Evolutionary conservation across 2,329 filamentous ascomycete genomes (phyloP), one percentile per base, ranked within the genome.

Genomic region (Pseudofabraea citricarpa): DNA sequence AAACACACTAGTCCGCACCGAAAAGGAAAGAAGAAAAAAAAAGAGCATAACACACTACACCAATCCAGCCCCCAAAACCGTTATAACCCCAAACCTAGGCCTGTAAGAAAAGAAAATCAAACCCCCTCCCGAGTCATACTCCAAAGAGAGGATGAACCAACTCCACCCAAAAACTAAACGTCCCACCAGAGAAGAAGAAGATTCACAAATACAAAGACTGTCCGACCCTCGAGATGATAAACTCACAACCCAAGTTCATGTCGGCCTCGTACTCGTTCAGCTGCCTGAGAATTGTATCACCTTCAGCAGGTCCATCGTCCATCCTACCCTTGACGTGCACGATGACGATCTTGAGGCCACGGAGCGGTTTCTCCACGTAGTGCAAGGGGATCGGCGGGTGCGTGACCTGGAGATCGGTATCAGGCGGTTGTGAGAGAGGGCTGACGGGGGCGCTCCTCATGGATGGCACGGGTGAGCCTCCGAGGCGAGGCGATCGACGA

Each of bases 241-340:
- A 96, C 52, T 86, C 79, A 61, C 88, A 94, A 0, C 90, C 91
- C 37, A 95, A 64, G 36, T 75, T 40, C 12, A 45, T 48, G 19
- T 51, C 33, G 18, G 53, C 45, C 47, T 90, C 87, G 46, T 87
- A 73, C 20, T 79, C 78, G 15, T 67, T 60, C 39, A 97, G 64
- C 61, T 96, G 80, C 47, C 70, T 59, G 18, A 93, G 56, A 26
- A 97, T 95, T 2, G 67, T 74, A 3, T 87, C 80, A 26, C 71
- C 76, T 2, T 75, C 79, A 37, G 68, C 63, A 20, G 79, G 78
- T 0, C 81, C 87, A 59, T 95, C 90, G 7, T 74, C 71, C 43
- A 96, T 68, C 18, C 77, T 84, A 52, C 97, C 91, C 63, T 98
- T 98, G 58, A 97, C 79, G 60, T 98, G 93, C 27, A 97, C 97